Evolutionary conservation across 768 basidiomycete species (phyloP), one percentile per base, ranked within the genome.

Genomic region (Daedalea quercina): DNA sequence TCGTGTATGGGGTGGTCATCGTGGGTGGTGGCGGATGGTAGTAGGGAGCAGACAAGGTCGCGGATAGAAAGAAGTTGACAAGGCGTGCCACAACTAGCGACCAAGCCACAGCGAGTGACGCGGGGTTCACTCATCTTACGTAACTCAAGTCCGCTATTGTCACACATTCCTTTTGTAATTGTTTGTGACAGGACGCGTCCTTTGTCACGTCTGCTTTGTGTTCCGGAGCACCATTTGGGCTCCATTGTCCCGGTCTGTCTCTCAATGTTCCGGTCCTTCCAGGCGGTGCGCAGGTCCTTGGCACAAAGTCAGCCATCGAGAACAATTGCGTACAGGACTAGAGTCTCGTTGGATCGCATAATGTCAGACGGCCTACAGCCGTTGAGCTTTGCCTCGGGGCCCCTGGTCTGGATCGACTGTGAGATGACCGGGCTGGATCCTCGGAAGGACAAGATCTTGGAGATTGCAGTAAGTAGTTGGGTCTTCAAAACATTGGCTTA

Each of bases 401-500:
- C 88, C 9, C 68, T 90, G 51, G 84, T 90, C 7, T 86, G 90
- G 90, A 76, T 92, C 47, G 90, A 93, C 66, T 90, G 88, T 60
- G 90, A 93, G 70, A 93, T 92, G 79, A 91, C 90, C 2, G 90
- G 90, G 3, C 74, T 93, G 35, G 68, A 86, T 61, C 76, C 76
- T 3, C 73, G 75, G 45, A 82, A 69, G 37, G 86, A 91, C 67
- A 82, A 78, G 57, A 79, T 92, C 25, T 65, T 93, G 2, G 93
- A 95, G 68, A 87, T 94, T 62, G 87, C 86, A 11, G 87, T 84
- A 54, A 55, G 76, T 47, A 25, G 33, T 3, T 3, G 12, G 9
- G 11, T 40, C 15, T 23, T 12, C n/a, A n/a, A n/a, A n/a, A 17
- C 31, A 8, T 13, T 28, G 25, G 43, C 24, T 37, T 40, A 49